Conservation (phyloP, 2,329 filamentous ascomycete species). For the Periglandula ipomoeae region DNA sequence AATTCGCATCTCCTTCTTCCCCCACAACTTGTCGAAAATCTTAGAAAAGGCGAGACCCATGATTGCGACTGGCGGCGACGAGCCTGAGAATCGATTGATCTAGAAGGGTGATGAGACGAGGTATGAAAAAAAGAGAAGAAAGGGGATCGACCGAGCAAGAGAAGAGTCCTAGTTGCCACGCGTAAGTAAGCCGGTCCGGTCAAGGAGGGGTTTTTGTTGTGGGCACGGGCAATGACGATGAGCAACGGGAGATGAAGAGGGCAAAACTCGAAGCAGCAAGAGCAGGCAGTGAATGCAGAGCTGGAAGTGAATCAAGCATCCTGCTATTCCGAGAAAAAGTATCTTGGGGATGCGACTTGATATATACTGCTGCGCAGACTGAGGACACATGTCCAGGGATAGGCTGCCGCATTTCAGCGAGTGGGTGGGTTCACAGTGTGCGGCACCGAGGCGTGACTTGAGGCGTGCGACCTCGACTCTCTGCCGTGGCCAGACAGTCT, state of each 20-base stretch:
- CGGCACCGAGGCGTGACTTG: conserved; percentile 3
- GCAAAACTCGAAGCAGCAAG: not conserved
- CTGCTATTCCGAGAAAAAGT: not conserved
- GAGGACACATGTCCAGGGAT: conserved; percentile 17
- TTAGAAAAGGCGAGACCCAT: conserved; percentile 99
- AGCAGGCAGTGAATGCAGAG: conserved; percentile 1
- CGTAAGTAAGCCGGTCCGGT: conserved; percentile 17
- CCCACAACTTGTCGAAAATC: conserved; percentile 92
- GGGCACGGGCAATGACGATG: conserved; percentile 6
- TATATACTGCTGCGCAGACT: conserved; percentile 11
- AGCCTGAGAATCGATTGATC: conserved; percentile 15
- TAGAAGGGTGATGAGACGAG: conserved; percentile 8
- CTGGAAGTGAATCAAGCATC: not conserved
- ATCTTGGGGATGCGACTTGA: conserved; percentile 7
- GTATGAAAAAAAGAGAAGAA: conserved; percentile 11
- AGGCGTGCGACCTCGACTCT: not conserved
- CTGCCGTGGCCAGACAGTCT: not conserved
- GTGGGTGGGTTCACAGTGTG: conserved; percentile 8
- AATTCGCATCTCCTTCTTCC: conserved; percentile 99
- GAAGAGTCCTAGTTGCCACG: conserved; percentile 20
- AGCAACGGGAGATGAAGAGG: not conserved
- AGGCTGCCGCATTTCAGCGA: conserved; percentile 11
- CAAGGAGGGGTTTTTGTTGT: conserved; percentile 15
- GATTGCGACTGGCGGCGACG: conserved; percentile 45
- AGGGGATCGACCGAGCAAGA: conserved; percentile 7